phyloP scores from a whole-genome alignment of 495 filamentous ascomycete genomes.

The Xylaria bambusicola region DNA sequence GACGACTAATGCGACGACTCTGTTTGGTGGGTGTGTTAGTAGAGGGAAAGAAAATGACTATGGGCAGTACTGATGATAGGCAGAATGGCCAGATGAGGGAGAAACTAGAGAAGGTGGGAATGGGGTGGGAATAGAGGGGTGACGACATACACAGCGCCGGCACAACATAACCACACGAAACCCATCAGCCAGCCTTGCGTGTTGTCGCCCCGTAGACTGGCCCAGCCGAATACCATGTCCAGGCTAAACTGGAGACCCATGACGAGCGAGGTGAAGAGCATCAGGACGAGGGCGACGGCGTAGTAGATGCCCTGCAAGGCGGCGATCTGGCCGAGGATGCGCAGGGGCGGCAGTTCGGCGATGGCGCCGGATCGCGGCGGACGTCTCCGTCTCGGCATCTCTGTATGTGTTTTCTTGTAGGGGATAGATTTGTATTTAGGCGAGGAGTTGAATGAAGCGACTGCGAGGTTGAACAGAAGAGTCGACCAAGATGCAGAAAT shows the following conservation, averaged over 20 bases:
- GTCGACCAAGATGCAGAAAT: too few relatives aligned
- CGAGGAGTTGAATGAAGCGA: too few relatives aligned
- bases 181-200: constrained; percentile 90
- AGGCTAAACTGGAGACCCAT: constrained; percentile 71
- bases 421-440: too few relatives aligned
- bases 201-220: constrained; percentile 81
- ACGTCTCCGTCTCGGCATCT: constrained; percentile 75
- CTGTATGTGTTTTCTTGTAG: not conserved
- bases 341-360: constrained; percentile 78
- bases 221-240: constrained; percentile 78
- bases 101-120: not conserved
- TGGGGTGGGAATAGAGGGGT: constrained; percentile 8
- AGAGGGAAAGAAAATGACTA: too few relatives aligned
- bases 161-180: constrained; percentile 81
- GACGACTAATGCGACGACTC: constrained; percentile 74
- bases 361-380: constrained; percentile 78
- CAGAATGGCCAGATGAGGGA: too few relatives aligned
- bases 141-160: constrained; percentile 71
- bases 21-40: constrained; percentile 35
- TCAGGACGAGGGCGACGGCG: constrained; percentile 67
- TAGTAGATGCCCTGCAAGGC: constrained; percentile 87
- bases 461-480: constrained; percentile 21
- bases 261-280: constrained; percentile 86
- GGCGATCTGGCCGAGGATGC: constrained; percentile 84
- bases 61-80: too few relatives aligned